Evolutionary conservation across 257 asterid genomes (phyloP), one percentile per base, ranked within the genome.

Genomic region (Knoxia roxburghii): DNA sequence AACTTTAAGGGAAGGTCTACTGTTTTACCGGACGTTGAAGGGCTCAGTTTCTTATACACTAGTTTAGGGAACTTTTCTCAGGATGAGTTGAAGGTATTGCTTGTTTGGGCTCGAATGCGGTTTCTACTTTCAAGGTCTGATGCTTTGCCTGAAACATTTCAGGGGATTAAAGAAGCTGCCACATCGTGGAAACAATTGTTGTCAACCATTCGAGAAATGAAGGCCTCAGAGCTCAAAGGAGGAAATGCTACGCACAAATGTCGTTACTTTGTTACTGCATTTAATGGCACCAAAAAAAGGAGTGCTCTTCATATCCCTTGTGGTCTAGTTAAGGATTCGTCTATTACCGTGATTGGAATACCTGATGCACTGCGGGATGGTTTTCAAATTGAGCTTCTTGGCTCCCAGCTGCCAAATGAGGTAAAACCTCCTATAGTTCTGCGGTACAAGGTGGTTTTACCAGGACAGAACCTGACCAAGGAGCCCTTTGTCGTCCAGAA

Each of bases 321-420:
- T 75, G 99, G 99, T 67, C 76, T 93, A 32, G 86, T 90, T 15
- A 89, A 84, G 76, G 99, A 79, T 70, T 93, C 97, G 24, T 86
- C 97, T 52, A 79, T 90, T 83, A 85, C 95, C 49, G 82, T 93
- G 62, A 88, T 93, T 48, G 97, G 97, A 69, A 78, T 84, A 52
- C 97, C 99, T 32, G 80, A 84, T 65, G 77, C 80, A 1, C 62
- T 39, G 67, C 73, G 73, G 51, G 83, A 82, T 24, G 80, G 85
- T 75, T 93, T 93, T 72, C 84, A 82, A 62, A 85, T 93, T 56
- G 84, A 88, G 48, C 83, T 93, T 56, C 49, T 85, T 1, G 97
- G 96, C 29, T 84, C 95, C 3, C 80, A 63, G 61, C 65, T 81
- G 20, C 71, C 77, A 37, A 79, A 80, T 71, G 92, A 84, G 71